phyloP scores from a whole-genome alignment of 2,329 filamentous ascomycete species.

The Fonsecaea monophora region DNA sequence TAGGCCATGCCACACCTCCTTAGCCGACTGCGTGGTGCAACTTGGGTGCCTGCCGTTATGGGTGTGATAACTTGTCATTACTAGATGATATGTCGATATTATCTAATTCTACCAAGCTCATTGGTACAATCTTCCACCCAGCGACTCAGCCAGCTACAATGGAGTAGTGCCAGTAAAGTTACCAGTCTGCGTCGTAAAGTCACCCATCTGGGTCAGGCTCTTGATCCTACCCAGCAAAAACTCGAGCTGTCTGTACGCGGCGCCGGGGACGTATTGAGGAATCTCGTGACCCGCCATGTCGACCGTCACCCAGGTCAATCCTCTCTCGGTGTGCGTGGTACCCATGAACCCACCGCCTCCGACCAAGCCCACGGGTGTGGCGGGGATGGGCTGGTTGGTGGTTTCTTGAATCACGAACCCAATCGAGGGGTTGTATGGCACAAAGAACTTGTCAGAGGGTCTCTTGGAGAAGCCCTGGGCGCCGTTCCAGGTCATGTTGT shows the following conservation, averaged over 20 bases:
- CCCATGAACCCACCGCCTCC: conserved; percentile 53
- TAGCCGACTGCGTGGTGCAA: too few species aligned
- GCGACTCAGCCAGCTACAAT: conserved; percentile 2
- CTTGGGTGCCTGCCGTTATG: neutral
- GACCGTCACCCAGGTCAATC: conserved; percentile 50
- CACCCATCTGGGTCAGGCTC: conserved; percentile 27
- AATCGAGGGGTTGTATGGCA: conserved; percentile 54
- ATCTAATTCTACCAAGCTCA: too few species aligned
- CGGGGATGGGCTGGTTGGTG: conserved; percentile 37
- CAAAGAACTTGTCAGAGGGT: conserved; percentile 51
- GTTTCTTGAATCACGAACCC: conserved; percentile 42
- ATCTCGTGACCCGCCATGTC: conserved; percentile 47
- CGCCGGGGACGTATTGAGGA: conserved; percentile 71
- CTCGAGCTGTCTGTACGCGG: conserved; percentile 75
- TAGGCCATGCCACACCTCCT: too few species aligned
- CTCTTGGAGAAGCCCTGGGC: conserved; percentile 54
- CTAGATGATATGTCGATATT: too few species aligned
- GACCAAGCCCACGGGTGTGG: conserved; percentile 44
- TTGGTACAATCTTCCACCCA: neutral
- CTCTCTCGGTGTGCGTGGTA: conserved; percentile 52
- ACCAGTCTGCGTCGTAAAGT: conserved; percentile 35
- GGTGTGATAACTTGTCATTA: too few species aligned
- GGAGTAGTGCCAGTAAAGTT: conserved; percentile 29
- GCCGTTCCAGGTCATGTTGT: conserved; percentile 63
- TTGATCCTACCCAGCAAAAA: conserved; percentile 70